These are phyloP conservation scores for Globisporangium nagaii DNA, from an alignment of 352 stramenopile genomes.

Conservation along the genomic window DNA sequence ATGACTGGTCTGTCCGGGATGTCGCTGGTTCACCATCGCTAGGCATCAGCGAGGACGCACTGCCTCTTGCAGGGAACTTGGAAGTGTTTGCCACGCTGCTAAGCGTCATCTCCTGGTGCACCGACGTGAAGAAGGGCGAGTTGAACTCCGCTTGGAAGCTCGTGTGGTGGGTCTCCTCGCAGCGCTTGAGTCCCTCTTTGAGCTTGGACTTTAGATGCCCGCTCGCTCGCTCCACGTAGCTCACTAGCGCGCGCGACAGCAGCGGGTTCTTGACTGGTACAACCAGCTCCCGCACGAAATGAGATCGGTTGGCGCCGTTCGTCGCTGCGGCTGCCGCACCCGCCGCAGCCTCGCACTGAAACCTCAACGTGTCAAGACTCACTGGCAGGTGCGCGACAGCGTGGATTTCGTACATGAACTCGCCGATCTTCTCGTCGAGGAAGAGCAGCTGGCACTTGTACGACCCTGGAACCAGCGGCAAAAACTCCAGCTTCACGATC, in stretches of 20 bases:
- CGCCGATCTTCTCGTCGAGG: slow-evolving; percentile 88
- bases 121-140: slow-evolving; percentile 79
- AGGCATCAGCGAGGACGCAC: not conserved
- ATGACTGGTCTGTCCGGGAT: slow-evolving; percentile 7
- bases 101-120: slow-evolving; percentile 47
- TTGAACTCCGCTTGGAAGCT: slow-evolving; percentile 80
- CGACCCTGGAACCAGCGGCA: slow-evolving; percentile 82
- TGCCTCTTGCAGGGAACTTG: not conserved
- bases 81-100: slow-evolving; percentile 12
- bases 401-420: slow-evolving; percentile 92
- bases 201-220: slow-evolving; percentile 67
- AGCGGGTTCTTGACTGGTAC: slow-evolving; percentile 77
- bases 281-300: slow-evolving; percentile 71
- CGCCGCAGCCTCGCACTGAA: slow-evolving; percentile 58
- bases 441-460: slow-evolving; percentile 91
- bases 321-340: slow-evolving; percentile 3
- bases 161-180: slow-evolving; percentile 61
- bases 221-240: slow-evolving; percentile 61
- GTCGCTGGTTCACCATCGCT: not conserved
- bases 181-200: slow-evolving; percentile 73
- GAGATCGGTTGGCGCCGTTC: slow-evolving; percentile 17
- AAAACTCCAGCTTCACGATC: slow-evolving; percentile 83
- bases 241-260: slow-evolving; percentile 64
- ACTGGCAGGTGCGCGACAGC: slow-evolving; percentile 73
- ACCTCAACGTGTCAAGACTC: slow-evolving; percentile 69